Evolutionary conservation across 345 rosid species (phyloP).

Genomic region (Zanthoxylum bungeanum): DNA sequence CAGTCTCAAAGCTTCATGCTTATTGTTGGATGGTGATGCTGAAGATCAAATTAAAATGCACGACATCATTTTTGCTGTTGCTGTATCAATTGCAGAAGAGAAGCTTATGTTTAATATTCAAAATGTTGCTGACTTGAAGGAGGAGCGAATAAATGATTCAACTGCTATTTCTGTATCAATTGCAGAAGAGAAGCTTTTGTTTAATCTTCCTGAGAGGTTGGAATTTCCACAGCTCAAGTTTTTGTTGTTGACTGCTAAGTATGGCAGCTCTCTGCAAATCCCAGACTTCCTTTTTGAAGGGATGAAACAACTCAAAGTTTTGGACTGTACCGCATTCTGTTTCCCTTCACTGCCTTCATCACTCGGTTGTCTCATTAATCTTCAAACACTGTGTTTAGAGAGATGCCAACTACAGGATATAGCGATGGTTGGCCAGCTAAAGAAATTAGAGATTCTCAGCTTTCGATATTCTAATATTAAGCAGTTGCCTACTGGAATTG

Average conservation of each 20-base stretch:
- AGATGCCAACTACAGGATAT: neutral
- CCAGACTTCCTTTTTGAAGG: constrained; percentile 15
- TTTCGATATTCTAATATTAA: neutral
- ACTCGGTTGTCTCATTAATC: neutral
- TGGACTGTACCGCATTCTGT: neutral
- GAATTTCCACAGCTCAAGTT: constrained; percentile 19
- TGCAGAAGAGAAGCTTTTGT: too few relatives aligned
- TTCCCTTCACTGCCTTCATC: constrained; percentile 14
- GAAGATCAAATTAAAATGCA: constrained; percentile 20
- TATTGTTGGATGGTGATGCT: constrained; percentile 11
- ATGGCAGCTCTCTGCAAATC: neutral
- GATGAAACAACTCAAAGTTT: constrained; percentile 20
- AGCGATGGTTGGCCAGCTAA: neutral
- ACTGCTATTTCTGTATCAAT: constrained; percentile 7
- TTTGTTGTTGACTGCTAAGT: too few relatives aligned
- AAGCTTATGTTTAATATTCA: neutral
- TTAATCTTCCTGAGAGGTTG: constrained; percentile 17
- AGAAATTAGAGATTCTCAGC: constrained; percentile 7
- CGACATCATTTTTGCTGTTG: constrained; percentile 16
- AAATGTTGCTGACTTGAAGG: neutral
- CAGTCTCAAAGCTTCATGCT: constrained; percentile 18
- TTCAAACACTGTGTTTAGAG: constrained; percentile 16
- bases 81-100: constrained; percentile 13
- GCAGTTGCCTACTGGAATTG: constrained; percentile 6
- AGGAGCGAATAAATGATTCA: neutral